Percentiles rank a stretch among this genome's conserved stretches.
phyloP scores from a whole-genome alignment of 1,284 basidiomycete species.

The Microbotryum lychnidis-dioicae region DNA sequence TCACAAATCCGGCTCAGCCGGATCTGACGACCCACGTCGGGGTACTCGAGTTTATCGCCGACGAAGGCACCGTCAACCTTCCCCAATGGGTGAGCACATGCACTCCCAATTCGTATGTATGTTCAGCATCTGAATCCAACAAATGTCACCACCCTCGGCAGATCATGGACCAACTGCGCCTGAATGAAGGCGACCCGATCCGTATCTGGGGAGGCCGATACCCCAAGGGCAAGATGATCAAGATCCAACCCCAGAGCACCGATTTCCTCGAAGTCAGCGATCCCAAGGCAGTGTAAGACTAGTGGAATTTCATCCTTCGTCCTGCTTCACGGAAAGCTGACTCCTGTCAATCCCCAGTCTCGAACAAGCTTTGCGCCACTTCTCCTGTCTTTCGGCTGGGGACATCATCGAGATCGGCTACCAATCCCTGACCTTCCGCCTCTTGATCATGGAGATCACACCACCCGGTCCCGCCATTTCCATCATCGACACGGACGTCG shows the following conservation, averaged over 20 bases:
- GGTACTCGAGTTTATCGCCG: slow-evolving; percentile 97
- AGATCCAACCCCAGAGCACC: slow-evolving; percentile 89
- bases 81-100: slow-evolving; percentile 68
- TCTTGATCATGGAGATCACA: slow-evolving; percentile 89
- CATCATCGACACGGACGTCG: slow-evolving; percentile 91
- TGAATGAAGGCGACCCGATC: slow-evolving; percentile 92
- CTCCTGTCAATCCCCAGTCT: slow-evolving; percentile 52
- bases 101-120: neutral
- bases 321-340: neutral
- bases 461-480: slow-evolving; percentile 74
- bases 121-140: neutral
- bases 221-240: slow-evolving; percentile 90
- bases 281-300: slow-evolving; percentile 85
- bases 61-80: slow-evolving; percentile 89
- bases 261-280: slow-evolving; percentile 86
- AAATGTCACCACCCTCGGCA: slow-evolving; percentile 28
- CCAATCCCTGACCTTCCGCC: slow-evolving; percentile 77
- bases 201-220: slow-evolving; percentile 80
- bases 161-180: slow-evolving; percentile 93
- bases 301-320: slow-evolving; percentile 5
- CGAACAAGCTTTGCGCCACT: slow-evolving; percentile 90
- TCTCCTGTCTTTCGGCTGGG: slow-evolving; percentile 51
- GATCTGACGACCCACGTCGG: slow-evolving; percentile 82
- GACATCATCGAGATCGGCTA: slow-evolving; percentile 46
- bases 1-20: slow-evolving; percentile 79